Evolutionary conservation across 257 asterid genomes (phyloP), one percentile per base, ranked within the genome.

Genomic region (Capsicum chinense): DNA sequence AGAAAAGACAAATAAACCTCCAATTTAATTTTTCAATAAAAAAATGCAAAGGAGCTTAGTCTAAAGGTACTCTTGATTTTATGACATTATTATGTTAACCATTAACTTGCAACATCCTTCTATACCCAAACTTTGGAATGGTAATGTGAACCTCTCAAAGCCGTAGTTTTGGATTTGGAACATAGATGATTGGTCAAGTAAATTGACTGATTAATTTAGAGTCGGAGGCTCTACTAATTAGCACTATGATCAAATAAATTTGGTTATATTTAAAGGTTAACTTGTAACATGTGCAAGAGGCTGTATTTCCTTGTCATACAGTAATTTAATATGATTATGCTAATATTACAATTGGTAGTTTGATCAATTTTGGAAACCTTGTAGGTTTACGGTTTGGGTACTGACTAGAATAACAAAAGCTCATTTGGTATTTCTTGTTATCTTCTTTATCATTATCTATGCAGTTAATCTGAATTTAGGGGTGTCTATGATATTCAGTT

Each of bases 391-490:
- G 80, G 35, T 73, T 71, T 19, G 59, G 12, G 39, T 12, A n/a
- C 48, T 48, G 42, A 48, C 60, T 73, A n/a, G 80, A 73, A 48
- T 73, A 73, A 12, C 59, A 73, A 19, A 48, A 19, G 79, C 79
- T 44, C 5, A 2, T n/a, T 47, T 47, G 39, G 5, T 58, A 39
- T 47, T n/a, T 71, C 17, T n/a, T 47, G 37, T 16, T 58, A n/a
- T 71, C 79, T 67, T 67, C 50, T 47, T 42, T 60, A 19, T 42
- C 39, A 11, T 21, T 7, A 13, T 74, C 21, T 52, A 4, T 74
- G 44, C 13, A 52, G 81, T 74, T 50, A 21, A 21, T 74, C 10
- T 50, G 12, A 50, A 44, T 50, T n/a, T 74, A 50, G 60, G 80
- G 21, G 6, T 82, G 74, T n/a, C 5, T 17, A 35, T 2, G 47